Conservation (phyloP, 2,329 filamentous ascomycete genomes). For the Penicillium palitans region DNA sequence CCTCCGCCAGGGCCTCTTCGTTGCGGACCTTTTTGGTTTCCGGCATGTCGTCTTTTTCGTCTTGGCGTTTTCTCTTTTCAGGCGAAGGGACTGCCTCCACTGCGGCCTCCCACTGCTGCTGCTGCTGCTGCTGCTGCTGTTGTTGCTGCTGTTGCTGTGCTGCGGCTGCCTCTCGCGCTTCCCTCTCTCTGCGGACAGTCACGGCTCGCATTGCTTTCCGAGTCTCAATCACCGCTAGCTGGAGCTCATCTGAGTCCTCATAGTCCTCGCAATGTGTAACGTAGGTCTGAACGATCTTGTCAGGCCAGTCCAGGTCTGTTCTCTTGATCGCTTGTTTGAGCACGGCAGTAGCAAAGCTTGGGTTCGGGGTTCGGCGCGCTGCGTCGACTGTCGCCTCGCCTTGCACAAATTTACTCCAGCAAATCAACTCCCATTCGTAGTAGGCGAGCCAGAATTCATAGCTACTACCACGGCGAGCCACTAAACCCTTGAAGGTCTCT, state of each 20-base stretch:
- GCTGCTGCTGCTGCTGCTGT: conserved; percentile 24
- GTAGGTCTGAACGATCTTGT: conserved; percentile 51
- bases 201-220: conserved; percentile 67
- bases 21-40: conserved; percentile 9
- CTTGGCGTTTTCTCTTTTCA: conserved; percentile 71
- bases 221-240: conserved; percentile 70
- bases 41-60: conserved; percentile 38
- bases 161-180: conserved; percentile 60
- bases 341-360: conserved; percentile 72
- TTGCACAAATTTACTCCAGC: conserved; percentile 60
- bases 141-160: conserved; percentile 25
- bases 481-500: conserved; percentile 71
- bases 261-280: conserved; percentile 75
- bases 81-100: conserved; percentile 25
- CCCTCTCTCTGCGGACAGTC: conserved; percentile 63
- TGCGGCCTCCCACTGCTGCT: conserved; percentile 24
- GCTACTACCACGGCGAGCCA: conserved; percentile 68
- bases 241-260: conserved; percentile 73
- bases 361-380: conserved; percentile 61
- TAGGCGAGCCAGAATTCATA: conserved; percentile 94
- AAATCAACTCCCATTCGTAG: conserved; percentile 86
- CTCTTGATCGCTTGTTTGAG: conserved; percentile 68
- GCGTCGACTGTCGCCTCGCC: conserved; percentile 55
- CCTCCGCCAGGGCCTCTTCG: conserved; percentile 34
- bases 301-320: conserved; percentile 51